Conservation (phyloP, 2,329 filamentous ascomycete genomes). For the Fusarium sp. region DNA sequence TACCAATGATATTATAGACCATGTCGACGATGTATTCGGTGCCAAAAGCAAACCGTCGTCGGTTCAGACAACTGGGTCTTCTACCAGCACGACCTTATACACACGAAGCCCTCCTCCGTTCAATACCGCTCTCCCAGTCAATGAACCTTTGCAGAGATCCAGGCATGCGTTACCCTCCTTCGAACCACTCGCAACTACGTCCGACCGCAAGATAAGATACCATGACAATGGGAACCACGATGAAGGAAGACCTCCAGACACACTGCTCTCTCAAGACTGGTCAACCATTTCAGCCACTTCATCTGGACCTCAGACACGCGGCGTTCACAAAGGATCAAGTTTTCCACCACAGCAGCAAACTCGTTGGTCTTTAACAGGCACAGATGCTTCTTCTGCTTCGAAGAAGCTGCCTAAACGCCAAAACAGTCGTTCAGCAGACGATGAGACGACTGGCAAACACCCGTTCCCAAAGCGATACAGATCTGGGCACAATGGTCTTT, state of each 20-base stretch:
- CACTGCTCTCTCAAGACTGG: constrained; percentile 1
- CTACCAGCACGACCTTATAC: background rate
- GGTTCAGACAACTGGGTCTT: constrained; percentile 4
- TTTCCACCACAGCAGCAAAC: background rate
- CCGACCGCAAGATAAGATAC: constrained; percentile 20
- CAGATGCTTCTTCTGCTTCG: constrained; percentile 11
- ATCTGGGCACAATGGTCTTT: constrained; percentile 1
- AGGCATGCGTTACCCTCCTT: background rate
- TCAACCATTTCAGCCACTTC: background rate
- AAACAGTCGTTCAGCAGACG: constrained; percentile 36
- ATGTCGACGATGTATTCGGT: constrained; percentile 27
- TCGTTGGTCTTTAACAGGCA: constrained; percentile 15
- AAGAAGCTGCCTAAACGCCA: constrained; percentile 37
- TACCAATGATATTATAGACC: constrained; percentile 22
- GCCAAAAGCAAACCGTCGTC: constrained; percentile 17
- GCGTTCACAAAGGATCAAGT: constrained; percentile 1
- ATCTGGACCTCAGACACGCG: constrained; percentile 13
- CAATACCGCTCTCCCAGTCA: constrained; percentile 9
- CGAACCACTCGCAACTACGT: background rate
- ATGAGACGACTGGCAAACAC: constrained; percentile 21
- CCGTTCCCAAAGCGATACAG: constrained; percentile 18
- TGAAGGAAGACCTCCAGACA: constrained; percentile 27
- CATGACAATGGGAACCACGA: constrained; percentile 17
- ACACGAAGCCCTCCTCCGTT: constrained; percentile 1
- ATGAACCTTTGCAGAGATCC: constrained; percentile 7